Evolutionary conservation across 305 asterid species (phyloP).

Genomic region (Rubia tinctorum): DNA sequence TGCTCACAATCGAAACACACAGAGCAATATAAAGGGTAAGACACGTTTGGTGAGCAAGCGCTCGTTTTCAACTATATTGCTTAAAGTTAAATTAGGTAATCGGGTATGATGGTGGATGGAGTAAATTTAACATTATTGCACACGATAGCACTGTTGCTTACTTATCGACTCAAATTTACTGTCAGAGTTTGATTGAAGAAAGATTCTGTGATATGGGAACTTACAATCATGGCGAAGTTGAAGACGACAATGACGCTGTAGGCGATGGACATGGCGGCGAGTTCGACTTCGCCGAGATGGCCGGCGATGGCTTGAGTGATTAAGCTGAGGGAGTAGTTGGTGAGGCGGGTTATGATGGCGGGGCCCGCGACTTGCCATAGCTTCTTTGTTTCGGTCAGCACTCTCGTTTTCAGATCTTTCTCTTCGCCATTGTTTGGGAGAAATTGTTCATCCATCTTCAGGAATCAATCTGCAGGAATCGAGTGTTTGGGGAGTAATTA

Average conservation of each 20-base stretch:
- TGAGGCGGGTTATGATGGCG: constrained; percentile 36
- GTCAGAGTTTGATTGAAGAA: not conserved
- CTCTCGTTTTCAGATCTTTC: constrained; percentile 23
- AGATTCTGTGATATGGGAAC: too few relatives aligned
- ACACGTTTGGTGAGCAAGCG: too few relatives aligned
- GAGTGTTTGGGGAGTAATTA: not conserved
- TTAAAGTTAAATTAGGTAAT: too few relatives aligned
- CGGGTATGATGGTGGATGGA: too few relatives aligned
- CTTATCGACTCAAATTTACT: too few relatives aligned
- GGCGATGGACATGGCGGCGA: constrained; percentile 81
- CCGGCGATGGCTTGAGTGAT: constrained; percentile 87
- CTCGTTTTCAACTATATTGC: too few relatives aligned
- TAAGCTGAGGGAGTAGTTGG: constrained; percentile 18
- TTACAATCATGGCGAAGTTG: constrained; percentile 51
- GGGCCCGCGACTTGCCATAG: constrained; percentile 50
- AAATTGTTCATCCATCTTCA: constrained; percentile 3
- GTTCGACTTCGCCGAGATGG: constrained; percentile 76
- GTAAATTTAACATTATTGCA: too few relatives aligned
- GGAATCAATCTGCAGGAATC: not conserved
- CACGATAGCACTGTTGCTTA: too few relatives aligned
- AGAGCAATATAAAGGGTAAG: too few relatives aligned
- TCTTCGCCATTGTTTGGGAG: not conserved
- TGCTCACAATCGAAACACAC: too few relatives aligned
- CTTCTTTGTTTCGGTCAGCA: constrained; percentile 41
- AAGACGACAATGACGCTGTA: constrained; percentile 56